A percentile compares a stretch with the other conserved stretches of the same genome.
phyloP scores from a whole-genome alignment of 441 rosid species.

The Euphorbia schlechtendalii region DNA sequence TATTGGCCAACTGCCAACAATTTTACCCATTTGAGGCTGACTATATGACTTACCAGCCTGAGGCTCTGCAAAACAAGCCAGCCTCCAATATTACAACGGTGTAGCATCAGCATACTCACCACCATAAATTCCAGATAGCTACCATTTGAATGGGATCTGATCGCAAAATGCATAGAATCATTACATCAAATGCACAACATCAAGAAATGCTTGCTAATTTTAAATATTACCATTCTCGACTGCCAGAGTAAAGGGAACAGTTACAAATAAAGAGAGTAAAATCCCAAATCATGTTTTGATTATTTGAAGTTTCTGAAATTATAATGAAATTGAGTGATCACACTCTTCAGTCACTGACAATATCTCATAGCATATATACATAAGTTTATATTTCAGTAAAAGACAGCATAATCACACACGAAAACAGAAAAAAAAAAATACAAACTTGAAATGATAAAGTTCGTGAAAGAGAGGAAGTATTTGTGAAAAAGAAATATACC shows the following conservation, averaged over 20 bases:
- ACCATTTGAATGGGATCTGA: constrained; percentile 9
- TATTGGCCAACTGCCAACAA: constrained; percentile 20
- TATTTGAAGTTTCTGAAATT: too few relatives aligned
- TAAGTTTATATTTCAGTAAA: too few relatives aligned
- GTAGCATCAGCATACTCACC: constrained; percentile 19
- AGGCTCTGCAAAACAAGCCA: constrained; percentile 23
- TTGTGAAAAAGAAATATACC: background rate
- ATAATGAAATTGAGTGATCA: background rate
- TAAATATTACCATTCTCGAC: background rate
- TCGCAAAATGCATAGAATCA: constrained; percentile 5
- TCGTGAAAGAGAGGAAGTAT: background rate
- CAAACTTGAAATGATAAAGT: background rate
- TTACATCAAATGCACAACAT: background rate
- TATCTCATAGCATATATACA: background rate
- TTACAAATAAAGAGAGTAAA: too few relatives aligned
- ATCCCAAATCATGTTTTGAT: too few relatives aligned
- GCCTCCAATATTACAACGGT: constrained; percentile 14
- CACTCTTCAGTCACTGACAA: background rate
- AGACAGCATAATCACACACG: too few relatives aligned
- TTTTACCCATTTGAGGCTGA: constrained; percentile 8
- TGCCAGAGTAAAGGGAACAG: too few relatives aligned
- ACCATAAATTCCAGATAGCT: constrained; percentile 14
- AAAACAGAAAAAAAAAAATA: background rate
- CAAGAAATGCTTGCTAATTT: background rate
- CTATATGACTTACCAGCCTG: constrained; percentile 22